Evolutionary conservation across 176 grass and related monocot genomes (phyloP), one percentile per base, ranked within the genome.

Genomic region (Phoenix roebelenii): DNA sequence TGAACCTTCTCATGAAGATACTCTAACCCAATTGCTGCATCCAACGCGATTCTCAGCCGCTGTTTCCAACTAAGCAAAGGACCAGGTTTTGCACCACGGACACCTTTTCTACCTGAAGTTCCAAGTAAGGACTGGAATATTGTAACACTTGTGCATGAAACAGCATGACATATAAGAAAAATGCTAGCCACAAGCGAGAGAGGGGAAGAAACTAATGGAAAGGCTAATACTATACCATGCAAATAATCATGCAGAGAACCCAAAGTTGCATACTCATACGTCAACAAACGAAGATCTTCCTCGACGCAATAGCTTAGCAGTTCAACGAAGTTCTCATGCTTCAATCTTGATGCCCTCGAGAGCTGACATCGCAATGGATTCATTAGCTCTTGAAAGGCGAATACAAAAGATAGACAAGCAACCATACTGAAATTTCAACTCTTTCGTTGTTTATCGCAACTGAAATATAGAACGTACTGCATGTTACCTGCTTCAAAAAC

Each of bases 1-100:
- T 16, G 48, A 74, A 22, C 76, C 68, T 44, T 76, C 76, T 84
- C 85, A 74, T 89, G 85, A 51, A 89, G 76, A 82, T 89, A 89
- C 72, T 84, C 80, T 16, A 89, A 65, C 3, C 85, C 85, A 28
- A 74, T 70, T 49, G 85, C 85, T 16, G 80, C 60, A 74, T 80
- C 85, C 14, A 89, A 66, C 23, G 80, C 85, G 65, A 89, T 84
- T 62, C 63, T 58, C 53, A 66, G 59, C 1, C 85, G 55, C 17
- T 89, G 80, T 55, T 5, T 32, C 85, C 85, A 89, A 50, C 62
- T 77, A 66, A 89, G 72, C 72, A 65, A 66, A 59, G 64, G 32
- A 35, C 76, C 62, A 7, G 56, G 68, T 20, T 60, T 22, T 23
- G 66, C 23, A 18, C 66, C 66, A 29, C 56, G 26, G 23, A 20